Evolutionary conservation across 176 grass and related monocot genomes (phyloP), one percentile per base, ranked within the genome.

Genomic region (Avena eriantha): DNA sequence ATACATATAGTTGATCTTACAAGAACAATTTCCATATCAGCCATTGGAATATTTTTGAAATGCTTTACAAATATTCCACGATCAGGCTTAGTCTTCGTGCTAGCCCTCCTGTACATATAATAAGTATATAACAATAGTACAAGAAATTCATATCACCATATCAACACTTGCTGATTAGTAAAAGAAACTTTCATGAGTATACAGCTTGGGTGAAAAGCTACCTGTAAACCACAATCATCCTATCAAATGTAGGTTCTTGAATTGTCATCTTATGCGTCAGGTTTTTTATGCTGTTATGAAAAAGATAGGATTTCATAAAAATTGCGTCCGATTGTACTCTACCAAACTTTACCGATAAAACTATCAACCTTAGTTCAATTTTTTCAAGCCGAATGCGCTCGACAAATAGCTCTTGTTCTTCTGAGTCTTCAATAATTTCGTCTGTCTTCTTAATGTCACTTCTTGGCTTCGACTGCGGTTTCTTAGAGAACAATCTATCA

Each of bases 191-290:
- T 77, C 33, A 63, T 59, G 19, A 92, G 89, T 87, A n/a, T 71
- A 86, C 11, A 75, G 15, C 73, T 86, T 83, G 34, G 36, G n/a
- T 83, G 15, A 87, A 65, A 77, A 80, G 67, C 8, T 90, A 98
- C 96, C 96, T 90, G 91, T 98, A 95, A 48, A 94, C 92, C 56
- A 98, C 88, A 77, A 98, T 95, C 83, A 98, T 98, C 85, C 96
- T 93, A 80, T 94, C 93, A 47, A 96, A 98, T 71, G 93, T 96
- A 82, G 96, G 96, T 88, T 98, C 93, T 92, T 94, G 92, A 86
- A 98, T 96, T 85, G 92, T 95, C 83, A 96, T 87, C 84, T 88
- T 92, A 55, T 92, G 68, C 60, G 85, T 59, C 24, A 98, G 70
- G 89, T 96, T 98, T 89, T 73, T 59, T 50, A 91, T 53, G 77